Percentiles rank a stretch among this genome's conserved stretches.
Evolutionary conservation across 306 rosid genomes (phyloP).

Genomic region (Cotoneaster glaucophyllus): DNA sequence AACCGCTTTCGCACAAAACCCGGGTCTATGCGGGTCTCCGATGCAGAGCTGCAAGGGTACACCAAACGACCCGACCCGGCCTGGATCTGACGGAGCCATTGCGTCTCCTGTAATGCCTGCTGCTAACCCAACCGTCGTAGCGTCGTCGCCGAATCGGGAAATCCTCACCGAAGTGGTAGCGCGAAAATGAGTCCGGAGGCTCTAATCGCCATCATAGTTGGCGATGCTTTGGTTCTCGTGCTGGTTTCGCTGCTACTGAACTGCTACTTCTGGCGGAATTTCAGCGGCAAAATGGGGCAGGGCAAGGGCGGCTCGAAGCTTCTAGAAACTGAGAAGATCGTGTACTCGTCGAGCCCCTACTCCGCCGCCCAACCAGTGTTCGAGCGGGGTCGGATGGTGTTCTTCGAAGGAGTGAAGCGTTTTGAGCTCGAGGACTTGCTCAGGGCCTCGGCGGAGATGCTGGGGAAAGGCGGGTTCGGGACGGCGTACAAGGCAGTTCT

Average conservation of each 20-base stretch:
- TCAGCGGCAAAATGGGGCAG: conserved; percentile 27
- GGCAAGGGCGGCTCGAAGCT: conserved; percentile 49
- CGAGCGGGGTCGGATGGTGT: conserved; percentile 66
- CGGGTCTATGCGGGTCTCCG: conserved; percentile 60
- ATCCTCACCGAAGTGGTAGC: conserved; percentile 7
- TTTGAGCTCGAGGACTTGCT: conserved; percentile 80
- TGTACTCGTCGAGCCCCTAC: conserved; percentile 80
- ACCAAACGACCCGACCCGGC: conserved; percentile 40
- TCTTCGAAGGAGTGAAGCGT: conserved; percentile 64
- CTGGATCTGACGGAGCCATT: conserved; percentile 71
- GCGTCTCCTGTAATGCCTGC: conserved; percentile 55
- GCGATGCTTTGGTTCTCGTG: conserved; percentile 49
- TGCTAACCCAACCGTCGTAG: conserved; percentile 25
- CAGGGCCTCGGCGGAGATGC: conserved; percentile 84
- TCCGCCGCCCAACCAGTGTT: conserved; percentile 58
- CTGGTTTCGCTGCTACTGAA: conserved; percentile 58
- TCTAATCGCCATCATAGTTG: conserved; percentile 49
- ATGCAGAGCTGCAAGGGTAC: conserved; percentile 33
- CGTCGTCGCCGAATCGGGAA: conserved; percentile 57
- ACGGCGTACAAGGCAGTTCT: conserved; percentile 81
- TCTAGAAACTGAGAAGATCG: conserved; percentile 57
- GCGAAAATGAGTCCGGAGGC: conserved; percentile 43
- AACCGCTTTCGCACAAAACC: conserved; percentile 48
- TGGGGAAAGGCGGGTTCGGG: conserved; percentile 83
- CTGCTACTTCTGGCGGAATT: conserved; percentile 59